Evolutionary conservation across 2,329 filamentous ascomycete species (phyloP).

Genomic region (Fusarium odoratissimum): DNA sequence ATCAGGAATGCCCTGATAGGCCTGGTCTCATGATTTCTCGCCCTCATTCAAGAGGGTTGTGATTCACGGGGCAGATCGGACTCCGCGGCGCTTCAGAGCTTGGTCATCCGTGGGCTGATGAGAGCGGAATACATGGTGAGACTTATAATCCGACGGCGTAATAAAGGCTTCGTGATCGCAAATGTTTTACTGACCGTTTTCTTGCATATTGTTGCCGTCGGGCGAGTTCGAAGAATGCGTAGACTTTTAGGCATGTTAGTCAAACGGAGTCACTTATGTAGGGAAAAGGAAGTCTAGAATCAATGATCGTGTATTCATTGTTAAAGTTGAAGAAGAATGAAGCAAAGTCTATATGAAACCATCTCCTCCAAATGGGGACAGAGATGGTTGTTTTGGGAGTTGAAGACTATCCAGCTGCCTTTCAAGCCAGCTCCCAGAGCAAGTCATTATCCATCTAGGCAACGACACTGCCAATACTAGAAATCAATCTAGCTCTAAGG

Average conservation of each 20-base stretch:
- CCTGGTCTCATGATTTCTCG: not conserved
- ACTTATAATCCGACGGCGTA: not conserved
- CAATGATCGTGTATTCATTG: not conserved
- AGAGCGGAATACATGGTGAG: fast-evolving
- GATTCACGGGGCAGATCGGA: not conserved
- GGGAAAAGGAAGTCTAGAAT: fast-evolving
- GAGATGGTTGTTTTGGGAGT: not conserved
- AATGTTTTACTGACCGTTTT: fast-evolving
- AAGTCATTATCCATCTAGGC: too few relatives aligned
- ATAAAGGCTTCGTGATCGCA: fast-evolving
- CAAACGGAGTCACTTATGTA: fast-evolving
- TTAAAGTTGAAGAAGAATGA: not conserved
- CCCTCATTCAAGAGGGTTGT: fast-evolving
- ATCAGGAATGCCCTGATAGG: not conserved
- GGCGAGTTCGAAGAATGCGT: fast-evolving
- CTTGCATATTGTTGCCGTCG: fast-evolving
- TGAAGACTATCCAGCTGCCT: not conserved
- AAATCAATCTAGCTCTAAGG: not conserved
- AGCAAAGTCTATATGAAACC: conserved; percentile 4
- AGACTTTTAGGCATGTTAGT: not conserved
- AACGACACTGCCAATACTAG: not conserved
- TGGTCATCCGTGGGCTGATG: fast-evolving
- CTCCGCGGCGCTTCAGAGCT: fast-evolving
- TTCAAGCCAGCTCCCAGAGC: not conserved
- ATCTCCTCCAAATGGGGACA: not conserved